Base-by-base conservation (phyloP, 177 flowering plant genomes). In the Viscum album region DNA sequence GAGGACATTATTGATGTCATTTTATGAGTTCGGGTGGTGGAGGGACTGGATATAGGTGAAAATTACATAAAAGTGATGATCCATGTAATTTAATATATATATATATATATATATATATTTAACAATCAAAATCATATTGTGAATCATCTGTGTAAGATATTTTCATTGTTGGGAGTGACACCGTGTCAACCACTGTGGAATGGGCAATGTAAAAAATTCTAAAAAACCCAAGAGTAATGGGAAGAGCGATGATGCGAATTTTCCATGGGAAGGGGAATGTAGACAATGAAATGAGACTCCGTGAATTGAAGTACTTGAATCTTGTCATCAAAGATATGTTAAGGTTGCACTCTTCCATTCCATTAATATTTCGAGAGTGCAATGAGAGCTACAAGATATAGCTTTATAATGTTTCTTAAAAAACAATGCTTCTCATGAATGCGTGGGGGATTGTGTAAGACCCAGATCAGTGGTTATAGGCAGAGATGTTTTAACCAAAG, bases 1-100 rank as follows among this genome's bases (percentile, higher is more conserved):
- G 79, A 80, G 31, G 82, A 82, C 73, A 36, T 82, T 1, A 68
- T 82, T 28, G 85, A 85, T 68, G 77, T 82, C 23, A 78, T 85
- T 39, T 70, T 85, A 3, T 50, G 78, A 17, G 58, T 80, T 43
- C 77, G 70, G 33, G 70, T 68, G 35, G 8, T 54, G 1, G 71
- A 71, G 2, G 72, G 52, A 13, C 71, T 71, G 5, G 77, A 81
- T 7, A 52, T 78, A n/a, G 78, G 80, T 24, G 64, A 30, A 7
- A 61, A 76, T 62, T 77, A 75, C 71, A 72, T 83, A 64, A 85
- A 85, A 60, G 81, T 81, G 0, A 68, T 82, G 19, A 63, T 73
- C 36, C 61, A 69, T 78, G 86, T 83, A n/a, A n/a, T 63, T 72
- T 72, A 61, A 24, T 45, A 2, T 45, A 13, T 19, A 13, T 45